phyloP scores from a whole-genome alignment of 192 early-diverging fungal species.

The Coemansia brasiliensis region DNA sequence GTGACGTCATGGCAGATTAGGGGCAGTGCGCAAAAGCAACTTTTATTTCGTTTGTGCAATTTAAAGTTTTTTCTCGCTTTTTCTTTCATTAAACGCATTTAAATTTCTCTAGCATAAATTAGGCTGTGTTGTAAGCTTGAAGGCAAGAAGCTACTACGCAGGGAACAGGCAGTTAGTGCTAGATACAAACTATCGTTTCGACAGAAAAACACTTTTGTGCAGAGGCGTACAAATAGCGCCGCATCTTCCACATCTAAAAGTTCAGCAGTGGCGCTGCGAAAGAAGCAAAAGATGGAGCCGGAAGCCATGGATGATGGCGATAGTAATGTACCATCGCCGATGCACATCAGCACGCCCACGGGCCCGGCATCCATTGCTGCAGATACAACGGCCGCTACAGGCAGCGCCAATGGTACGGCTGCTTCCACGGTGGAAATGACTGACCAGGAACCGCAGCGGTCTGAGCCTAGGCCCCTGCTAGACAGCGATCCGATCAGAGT shows the following conservation, averaged over 20 bases:
- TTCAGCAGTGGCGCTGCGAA: neutral
- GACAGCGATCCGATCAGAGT: slow-evolving; percentile 39
- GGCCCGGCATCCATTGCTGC: neutral
- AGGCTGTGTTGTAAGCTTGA: no score
- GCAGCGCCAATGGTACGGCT: neutral
- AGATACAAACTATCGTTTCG: no score
- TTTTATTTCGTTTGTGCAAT: neutral
- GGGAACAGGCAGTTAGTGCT: no score
- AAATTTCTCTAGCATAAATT: neutral
- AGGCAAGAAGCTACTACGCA: no score
- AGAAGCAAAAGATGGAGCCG: slow-evolving; percentile 35
- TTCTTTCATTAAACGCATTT: neutral
- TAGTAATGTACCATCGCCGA: slow-evolving; percentile 24
- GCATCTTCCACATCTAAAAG: slow-evolving; percentile 1
- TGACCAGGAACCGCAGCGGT: neutral
- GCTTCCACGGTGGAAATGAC: neutral
- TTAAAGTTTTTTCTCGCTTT: no score
- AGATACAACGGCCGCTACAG: neutral
- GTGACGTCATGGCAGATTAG: neutral
- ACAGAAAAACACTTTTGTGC: neutral
- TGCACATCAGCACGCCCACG: slow-evolving; percentile 40
- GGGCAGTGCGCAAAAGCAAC: neutral
- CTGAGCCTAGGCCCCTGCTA: slow-evolving; percentile 16
- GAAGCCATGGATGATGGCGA: slow-evolving; percentile 10
- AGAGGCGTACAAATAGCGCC: slow-evolving; percentile 1